Evolutionary conservation across 257 asterid species (phyloP).

Genomic region (Galeopsis tetrahit): DNA sequence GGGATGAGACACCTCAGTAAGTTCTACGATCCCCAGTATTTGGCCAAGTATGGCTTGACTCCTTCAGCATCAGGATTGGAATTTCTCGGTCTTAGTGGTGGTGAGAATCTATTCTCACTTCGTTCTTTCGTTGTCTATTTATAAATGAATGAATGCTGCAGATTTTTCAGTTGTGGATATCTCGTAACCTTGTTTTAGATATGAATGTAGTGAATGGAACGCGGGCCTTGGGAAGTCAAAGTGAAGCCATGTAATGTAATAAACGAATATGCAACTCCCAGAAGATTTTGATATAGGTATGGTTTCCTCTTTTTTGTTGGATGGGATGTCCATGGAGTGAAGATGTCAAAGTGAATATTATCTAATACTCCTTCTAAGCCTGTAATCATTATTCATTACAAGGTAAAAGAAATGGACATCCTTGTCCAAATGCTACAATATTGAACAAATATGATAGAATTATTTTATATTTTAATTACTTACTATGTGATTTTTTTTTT

Average conservation of each 20-base stretch:
- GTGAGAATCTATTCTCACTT: conserved; percentile 35
- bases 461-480: no score
- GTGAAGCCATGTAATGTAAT: conserved; percentile 37
- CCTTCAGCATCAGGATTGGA: conserved; percentile 80
- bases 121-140: neutral
- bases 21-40: conserved; percentile 65
- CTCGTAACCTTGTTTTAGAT: conserved; percentile 35
- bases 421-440: no score
- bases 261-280: conserved; percentile 41
- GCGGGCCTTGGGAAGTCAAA: conserved; percentile 37
- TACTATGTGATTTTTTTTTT: no score
- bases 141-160: neutral
- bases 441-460: no score
- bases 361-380: neutral
- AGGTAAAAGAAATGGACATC: neutral
- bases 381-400: neutral
- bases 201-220: conserved; percentile 47
- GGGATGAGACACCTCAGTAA: conserved; percentile 98
- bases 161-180: neutral
- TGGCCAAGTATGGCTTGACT: conserved; percentile 61
- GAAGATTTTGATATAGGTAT: conserved; percentile 32
- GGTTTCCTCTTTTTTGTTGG: neutral
- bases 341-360: no score
- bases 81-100: conserved; percentile 53
- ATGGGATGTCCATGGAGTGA: neutral